Percentiles rank a stretch among this genome's conserved stretches.
phyloP scores from a whole-genome alignment of 129 eudicot species.

The Dittrichia graveolens region DNA sequence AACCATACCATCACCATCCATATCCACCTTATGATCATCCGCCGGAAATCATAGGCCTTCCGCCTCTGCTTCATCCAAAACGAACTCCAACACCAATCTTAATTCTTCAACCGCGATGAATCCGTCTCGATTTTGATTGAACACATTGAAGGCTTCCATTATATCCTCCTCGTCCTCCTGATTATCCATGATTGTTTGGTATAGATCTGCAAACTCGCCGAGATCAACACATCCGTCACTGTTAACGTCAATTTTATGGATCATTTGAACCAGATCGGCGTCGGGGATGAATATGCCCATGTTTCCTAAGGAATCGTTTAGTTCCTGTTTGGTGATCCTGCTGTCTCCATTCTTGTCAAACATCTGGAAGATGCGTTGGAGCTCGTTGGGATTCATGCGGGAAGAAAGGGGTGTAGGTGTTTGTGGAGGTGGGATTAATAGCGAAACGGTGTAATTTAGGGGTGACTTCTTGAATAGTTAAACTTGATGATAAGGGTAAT shows the following conservation, averaged over 20 bases:
- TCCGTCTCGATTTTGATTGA: conserved; percentile 61
- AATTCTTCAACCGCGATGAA: conserved; percentile 57
- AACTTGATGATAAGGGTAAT: too few relatives aligned
- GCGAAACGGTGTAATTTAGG: not conserved
- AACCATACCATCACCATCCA: conserved; percentile 67
- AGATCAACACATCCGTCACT: conserved; percentile 60
- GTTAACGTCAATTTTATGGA: conserved; percentile 52
- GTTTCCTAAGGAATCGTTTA: conserved; percentile 44
- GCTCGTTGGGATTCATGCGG: conserved; percentile 46
- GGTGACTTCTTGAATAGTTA: too few relatives aligned
- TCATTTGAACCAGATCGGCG: conserved; percentile 41
- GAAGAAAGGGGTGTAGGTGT: not conserved
- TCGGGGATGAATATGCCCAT: conserved; percentile 58
- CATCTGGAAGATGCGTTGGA: conserved; percentile 59
- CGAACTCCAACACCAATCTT: conserved; percentile 46
- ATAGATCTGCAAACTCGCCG: conserved; percentile 52
- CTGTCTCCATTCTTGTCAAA: conserved; percentile 58
- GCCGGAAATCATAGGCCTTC: conserved; percentile 49
- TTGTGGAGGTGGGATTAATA: not conserved
- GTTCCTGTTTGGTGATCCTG: conserved; percentile 48
- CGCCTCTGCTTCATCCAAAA: conserved; percentile 56
- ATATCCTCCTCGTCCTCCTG: conserved; percentile 54
- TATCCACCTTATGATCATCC: conserved; percentile 63
- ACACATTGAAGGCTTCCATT: conserved; percentile 67
- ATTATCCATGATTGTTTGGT: conserved; percentile 46